These are phyloP conservation scores for Penicillium hordei DNA, from an alignment of 2,329 filamentous ascomycete genomes.

Conservation along the genomic window DNA sequence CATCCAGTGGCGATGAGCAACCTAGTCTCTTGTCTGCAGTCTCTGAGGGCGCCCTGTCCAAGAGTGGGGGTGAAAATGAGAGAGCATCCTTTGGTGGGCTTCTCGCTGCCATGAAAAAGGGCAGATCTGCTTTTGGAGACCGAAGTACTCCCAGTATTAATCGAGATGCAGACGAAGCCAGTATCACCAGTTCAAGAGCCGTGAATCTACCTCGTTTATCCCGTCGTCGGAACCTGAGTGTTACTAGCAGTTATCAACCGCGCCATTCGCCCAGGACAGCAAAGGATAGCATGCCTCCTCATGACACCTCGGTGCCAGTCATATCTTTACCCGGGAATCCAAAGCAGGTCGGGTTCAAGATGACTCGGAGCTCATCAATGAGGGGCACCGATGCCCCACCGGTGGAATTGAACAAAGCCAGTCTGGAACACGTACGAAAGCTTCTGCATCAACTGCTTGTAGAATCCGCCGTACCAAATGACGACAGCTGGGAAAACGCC, in stretches of 20 bases:
- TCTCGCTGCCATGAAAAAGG: conserved; percentile 70
- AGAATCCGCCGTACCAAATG: conserved; percentile 71
- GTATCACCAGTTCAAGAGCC: conserved; percentile 61
- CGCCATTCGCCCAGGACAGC: conserved; percentile 69
- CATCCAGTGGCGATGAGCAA: conserved; percentile 89
- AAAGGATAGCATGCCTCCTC: conserved; percentile 54
- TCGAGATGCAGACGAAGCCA: conserved; percentile 64
- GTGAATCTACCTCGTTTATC: conserved; percentile 63
- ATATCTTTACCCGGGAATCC: conserved; percentile 45
- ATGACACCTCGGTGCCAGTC: conserved; percentile 35
- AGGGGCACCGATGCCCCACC: conserved; percentile 70
- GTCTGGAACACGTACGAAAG: conserved; percentile 81
- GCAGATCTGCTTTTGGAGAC: conserved; percentile 70
- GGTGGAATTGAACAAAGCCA: conserved; percentile 83
- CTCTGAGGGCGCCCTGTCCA: conserved; percentile 62
- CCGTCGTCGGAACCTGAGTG: conserved; percentile 78
- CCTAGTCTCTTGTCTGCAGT: conserved; percentile 78
- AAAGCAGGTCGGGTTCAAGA: conserved; percentile 44
- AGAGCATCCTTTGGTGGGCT: conserved; percentile 71
- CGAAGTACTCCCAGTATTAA: conserved; percentile 72
- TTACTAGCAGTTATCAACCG: conserved; percentile 71
- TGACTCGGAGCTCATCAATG: conserved; percentile 81
- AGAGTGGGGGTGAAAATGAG: conserved; percentile 69
- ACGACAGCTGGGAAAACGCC: conserved; percentile 81
- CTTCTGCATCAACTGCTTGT: conserved; percentile 79